These are phyloP conservation scores for Pseudogymnoascus pannorum DNA, from an alignment of 2,329 filamentous ascomycete genomes.

Conservation along the genomic window DNA sequence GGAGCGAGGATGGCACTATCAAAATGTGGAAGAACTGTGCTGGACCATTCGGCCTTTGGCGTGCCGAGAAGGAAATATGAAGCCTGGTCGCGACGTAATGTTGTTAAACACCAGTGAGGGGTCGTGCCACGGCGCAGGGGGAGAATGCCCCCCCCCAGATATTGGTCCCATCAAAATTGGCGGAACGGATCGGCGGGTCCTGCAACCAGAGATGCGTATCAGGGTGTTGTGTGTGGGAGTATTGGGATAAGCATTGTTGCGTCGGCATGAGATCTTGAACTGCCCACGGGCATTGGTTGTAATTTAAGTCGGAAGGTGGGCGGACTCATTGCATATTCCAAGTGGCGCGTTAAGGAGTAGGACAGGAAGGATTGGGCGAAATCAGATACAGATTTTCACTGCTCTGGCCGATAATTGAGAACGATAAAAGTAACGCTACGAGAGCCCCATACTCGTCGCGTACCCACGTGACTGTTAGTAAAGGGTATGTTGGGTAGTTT, in stretches of 20 bases:
- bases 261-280: background rate
- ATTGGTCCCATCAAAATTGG: background rate
- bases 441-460: background rate
- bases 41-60: constrained; percentile 57
- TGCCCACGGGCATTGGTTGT: background rate
- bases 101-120: background rate
- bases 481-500: background rate
- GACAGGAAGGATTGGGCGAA: background rate
- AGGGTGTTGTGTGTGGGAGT: background rate
- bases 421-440: background rate
- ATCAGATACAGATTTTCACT: constrained; percentile 1
- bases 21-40: constrained; percentile 77
- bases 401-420: background rate
- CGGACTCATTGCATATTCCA: constrained; percentile 7
- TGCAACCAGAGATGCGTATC: background rate
- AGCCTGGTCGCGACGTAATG: background rate
- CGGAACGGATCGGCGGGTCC: background rate
- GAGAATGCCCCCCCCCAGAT: background rate
- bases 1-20: constrained; percentile 94
- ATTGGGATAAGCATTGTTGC: background rate
- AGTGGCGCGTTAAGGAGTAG: background rate
- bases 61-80: constrained; percentile 18
- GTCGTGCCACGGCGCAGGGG: background rate
- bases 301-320: constrained; percentile 3
- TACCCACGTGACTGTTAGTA: background rate